Conservation (phyloP, 768 basidiomycete genomes). For the Suillus placidus region DNA sequence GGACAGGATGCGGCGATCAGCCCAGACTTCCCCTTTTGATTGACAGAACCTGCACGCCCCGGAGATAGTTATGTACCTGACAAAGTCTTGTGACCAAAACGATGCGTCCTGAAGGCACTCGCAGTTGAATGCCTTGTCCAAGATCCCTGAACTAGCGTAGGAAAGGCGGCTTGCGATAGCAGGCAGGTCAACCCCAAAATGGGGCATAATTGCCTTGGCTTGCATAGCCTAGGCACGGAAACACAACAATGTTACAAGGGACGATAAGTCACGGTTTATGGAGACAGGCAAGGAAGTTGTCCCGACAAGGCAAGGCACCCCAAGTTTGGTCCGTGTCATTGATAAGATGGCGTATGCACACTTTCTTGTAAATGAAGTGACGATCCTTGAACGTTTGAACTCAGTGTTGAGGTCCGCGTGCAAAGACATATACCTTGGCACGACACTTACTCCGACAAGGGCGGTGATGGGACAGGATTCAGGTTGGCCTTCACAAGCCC, state of each 20-base stretch:
- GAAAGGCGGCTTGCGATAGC: not conserved
- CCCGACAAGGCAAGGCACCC: slow-evolving; percentile 3
- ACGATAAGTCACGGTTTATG: not conserved
- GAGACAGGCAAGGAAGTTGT: not conserved
- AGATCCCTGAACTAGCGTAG: not conserved
- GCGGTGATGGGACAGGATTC: no score
- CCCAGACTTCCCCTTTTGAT: not conserved
- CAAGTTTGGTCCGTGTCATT: not conserved
- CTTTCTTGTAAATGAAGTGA: not conserved
- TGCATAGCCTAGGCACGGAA: not conserved
- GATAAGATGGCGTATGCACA: not conserved
- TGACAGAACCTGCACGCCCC: not conserved
- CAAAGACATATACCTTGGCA: not conserved
- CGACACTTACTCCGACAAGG: not conserved
- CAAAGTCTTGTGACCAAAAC: not conserved
- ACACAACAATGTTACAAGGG: not conserved
- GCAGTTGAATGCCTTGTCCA: not conserved
- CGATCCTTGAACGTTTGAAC: not conserved
- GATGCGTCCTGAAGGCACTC: not conserved
- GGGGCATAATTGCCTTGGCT: not conserved
- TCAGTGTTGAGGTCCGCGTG: not conserved
- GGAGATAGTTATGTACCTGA: not conserved
- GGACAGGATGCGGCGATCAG: not conserved
- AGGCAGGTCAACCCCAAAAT: not conserved
- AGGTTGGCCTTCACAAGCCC: not conserved